A percentile compares a stretch with the other conserved stretches of the same genome.
Conservation (phyloP, 208 protist species). For the Leishmania gerbilli region DNA sequence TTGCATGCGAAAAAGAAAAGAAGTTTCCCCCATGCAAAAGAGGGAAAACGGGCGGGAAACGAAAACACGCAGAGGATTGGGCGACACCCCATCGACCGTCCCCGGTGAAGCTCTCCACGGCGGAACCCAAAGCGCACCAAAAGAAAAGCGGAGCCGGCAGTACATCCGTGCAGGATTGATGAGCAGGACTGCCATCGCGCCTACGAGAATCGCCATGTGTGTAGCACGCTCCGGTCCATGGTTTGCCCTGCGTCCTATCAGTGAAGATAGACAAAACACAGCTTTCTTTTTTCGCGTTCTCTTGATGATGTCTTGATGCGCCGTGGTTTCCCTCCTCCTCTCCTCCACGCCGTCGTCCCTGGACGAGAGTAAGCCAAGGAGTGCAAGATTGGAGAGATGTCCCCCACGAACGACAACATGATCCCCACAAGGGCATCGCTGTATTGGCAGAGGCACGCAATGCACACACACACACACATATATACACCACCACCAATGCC, state of each 20-base stretch:
- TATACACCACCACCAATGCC: background rate
- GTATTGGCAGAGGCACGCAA: background rate
- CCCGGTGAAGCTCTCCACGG: background rate
- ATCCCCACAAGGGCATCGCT: background rate
- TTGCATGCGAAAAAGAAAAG: background rate
- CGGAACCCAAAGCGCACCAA: background rate
- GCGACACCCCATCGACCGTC: background rate
- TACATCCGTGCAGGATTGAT: background rate
- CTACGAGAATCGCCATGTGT: background rate
- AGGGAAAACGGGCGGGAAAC: background rate
- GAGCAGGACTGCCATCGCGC: background rate
- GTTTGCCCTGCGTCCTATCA: background rate
- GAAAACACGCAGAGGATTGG: background rate
- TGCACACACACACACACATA: background rate
- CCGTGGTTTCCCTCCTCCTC: background rate
- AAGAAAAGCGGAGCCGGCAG: background rate
- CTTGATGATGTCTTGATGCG: background rate
- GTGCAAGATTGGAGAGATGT: background rate
- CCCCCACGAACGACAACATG: background rate
- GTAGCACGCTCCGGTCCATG: background rate
- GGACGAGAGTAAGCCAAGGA: background rate
- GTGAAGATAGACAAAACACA: background rate
- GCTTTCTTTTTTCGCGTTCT: background rate
- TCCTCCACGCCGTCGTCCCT: background rate
- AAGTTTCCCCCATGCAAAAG: background rate